These are phyloP conservation scores for Rhodamnia argentea DNA, from an alignment of 345 rosid species.

Conservation along the genomic window DNA sequence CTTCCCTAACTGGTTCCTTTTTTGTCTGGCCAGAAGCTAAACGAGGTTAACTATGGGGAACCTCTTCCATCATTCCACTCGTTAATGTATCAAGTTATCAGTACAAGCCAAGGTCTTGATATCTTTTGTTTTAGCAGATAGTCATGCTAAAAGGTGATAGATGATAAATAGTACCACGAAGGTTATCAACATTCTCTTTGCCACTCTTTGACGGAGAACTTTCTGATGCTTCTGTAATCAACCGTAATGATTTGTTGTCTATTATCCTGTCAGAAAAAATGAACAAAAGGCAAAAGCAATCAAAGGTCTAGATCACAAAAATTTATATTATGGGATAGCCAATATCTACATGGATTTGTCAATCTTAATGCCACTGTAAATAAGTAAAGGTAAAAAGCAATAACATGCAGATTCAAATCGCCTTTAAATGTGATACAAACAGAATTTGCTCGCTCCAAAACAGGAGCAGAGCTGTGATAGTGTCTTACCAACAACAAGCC, in stretches of 20 bases:
- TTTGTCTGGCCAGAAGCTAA: not conserved
- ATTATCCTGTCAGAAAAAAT: slow-evolving; percentile 49
- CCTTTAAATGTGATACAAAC: not conserved
- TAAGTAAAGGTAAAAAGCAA: not conserved
- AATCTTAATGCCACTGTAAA: not conserved
- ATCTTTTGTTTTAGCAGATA: not conserved
- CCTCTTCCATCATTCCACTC: not conserved
- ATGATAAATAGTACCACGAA: slow-evolving; percentile 46
- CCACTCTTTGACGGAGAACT: slow-evolving; percentile 55
- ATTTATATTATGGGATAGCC: not conserved
- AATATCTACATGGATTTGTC: not conserved
- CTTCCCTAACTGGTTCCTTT: not conserved
- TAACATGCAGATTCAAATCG: not conserved
- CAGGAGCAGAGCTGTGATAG: not conserved
- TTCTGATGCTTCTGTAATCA: slow-evolving; percentile 67
- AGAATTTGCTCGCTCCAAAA: not conserved
- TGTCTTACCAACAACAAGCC: not conserved
- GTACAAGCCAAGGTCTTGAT: not conserved
- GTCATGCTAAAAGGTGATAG: not conserved
- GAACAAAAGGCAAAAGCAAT: slow-evolving; percentile 1
- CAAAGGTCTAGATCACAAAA: not conserved
- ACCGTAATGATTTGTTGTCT: slow-evolving; percentile 72
- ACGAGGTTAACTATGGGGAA: not conserved
- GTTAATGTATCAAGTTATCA: not conserved
- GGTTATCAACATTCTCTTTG: slow-evolving; percentile 41